Base-by-base conservation (phyloP, 163 green algal genomes). In the Scenedesmus sp. region DNA sequence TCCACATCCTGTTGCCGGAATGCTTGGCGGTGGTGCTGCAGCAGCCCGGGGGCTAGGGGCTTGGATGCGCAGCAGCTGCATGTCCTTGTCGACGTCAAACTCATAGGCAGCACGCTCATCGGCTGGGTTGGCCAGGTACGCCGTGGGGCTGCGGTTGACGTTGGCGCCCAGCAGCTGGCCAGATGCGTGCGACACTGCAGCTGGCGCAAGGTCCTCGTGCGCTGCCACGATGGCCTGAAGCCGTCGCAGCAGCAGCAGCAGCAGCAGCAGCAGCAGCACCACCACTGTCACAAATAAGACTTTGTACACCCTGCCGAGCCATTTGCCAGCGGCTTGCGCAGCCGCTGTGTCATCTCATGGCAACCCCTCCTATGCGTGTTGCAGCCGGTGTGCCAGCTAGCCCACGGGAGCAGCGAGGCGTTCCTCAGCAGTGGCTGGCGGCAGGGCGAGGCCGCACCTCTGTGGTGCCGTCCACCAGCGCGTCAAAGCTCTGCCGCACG, bases 131-230 rank as follows among this genome's bases (percentile, higher is more conserved):
- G 90, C 92, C 59, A 94, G 20, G 88, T 99, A 99, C 3, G 97
- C 96, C 16, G 94, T 98, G 18, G 97, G 97, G 91, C 95, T 98
- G 85, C 97, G 94, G 92, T 98, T 98, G 87, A 97, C 96, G 89
- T 96, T 98, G 59, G 93, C 97, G 12, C 92, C 94, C 81, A 96
- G 73, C 84, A 98, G 94, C 56, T 97, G 92, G 0, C 95, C 96
- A 16, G 40, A 72, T 0, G 81, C 85, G 44, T 95, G 68, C 0
- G 68, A 61, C 80, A 98, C 88, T 2, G 18, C 46, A 40, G 83
- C 76, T 16, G 86, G 90, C 2, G 70, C 43, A 15, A 93, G 37
- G 1, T 82, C 73, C 0, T 49, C 78, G 72, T 94, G 92, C 20
- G 92, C 92, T 4, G 53, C 59, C 3, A 85, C 79, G 35, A 97